These are phyloP conservation scores for Cinnamomum chago DNA, from an alignment of 164 flowering plant species.

Conservation along the genomic window DNA sequence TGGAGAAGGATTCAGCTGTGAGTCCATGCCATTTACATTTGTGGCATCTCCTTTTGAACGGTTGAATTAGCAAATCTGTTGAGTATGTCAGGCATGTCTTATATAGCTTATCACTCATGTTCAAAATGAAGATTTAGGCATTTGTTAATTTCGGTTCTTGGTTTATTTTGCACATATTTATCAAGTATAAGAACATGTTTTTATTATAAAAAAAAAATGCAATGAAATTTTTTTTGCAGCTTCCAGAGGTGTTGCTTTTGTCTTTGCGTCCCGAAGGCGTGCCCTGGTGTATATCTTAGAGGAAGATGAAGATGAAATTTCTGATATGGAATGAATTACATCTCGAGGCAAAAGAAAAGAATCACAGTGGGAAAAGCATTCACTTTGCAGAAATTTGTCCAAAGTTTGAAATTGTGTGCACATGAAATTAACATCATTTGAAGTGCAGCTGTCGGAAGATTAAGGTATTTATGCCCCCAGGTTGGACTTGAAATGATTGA, in stretches of 20 bases:
- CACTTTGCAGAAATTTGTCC: too few species aligned
- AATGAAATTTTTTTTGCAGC: constrained; percentile 37
- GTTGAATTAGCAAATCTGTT: too few species aligned
- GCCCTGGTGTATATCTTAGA: constrained; percentile 90
- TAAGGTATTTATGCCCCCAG: too few species aligned
- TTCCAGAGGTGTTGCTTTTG: constrained; percentile 91
- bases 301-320: constrained; percentile 87
- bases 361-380: neutral
- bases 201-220: neutral
- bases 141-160: neutral
- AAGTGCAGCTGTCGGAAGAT: too few species aligned
- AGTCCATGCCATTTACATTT: too few species aligned
- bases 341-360: neutral
- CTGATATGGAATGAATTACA: constrained; percentile 49
- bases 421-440: too few species aligned
- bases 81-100: neutral
- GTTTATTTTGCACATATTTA: neutral
- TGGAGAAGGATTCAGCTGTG: too few species aligned
- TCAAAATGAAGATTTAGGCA: neutral
- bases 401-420: too few species aligned
- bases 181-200: neutral
- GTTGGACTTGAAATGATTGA: too few species aligned
- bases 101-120: neutral
- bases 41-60: too few species aligned
- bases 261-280: constrained; percentile 82